These are phyloP conservation scores for Begonia masoniana DNA, from an alignment of 306 rosid species.

Conservation along the genomic window DNA sequence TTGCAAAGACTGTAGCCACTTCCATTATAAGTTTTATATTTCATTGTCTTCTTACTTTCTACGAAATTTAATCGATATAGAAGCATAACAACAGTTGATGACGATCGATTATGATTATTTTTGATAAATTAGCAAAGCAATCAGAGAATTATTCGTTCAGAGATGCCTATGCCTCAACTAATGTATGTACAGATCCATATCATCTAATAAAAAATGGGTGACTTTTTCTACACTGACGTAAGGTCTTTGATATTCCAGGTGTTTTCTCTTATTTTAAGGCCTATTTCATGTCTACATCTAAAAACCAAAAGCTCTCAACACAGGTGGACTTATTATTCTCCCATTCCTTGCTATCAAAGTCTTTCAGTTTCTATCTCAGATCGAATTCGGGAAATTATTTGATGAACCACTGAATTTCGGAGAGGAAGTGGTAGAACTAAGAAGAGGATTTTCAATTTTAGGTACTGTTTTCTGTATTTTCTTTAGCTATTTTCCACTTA, in stretches of 20 bases:
- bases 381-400: background rate
- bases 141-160: too few relatives aligned
- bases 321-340: background rate
- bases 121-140: too few relatives aligned
- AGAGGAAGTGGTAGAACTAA: slow-evolving; percentile 24
- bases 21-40: too few relatives aligned
- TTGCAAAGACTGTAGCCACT: too few relatives aligned
- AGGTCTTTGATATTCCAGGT: background rate
- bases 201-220: background rate
- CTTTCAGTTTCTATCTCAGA: background rate
- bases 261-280: background rate
- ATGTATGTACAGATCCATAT: too few relatives aligned
- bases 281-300: background rate
- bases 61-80: too few relatives aligned
- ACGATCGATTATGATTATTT: too few relatives aligned
- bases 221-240: background rate
- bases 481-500: slow-evolving; percentile 1
- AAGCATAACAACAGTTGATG: too few relatives aligned
- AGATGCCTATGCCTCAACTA: too few relatives aligned
- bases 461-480: background rate
- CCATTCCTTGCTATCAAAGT: background rate
- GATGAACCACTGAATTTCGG: slow-evolving; percentile 13
- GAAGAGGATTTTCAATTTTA: slow-evolving; percentile 25
- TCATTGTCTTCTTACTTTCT: too few relatives aligned
- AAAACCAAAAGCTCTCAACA: background rate